Evolutionary conservation across 441 rosid genomes (phyloP), one percentile per base, ranked within the genome.

Genomic region (Gossypium davidsonii): DNA sequence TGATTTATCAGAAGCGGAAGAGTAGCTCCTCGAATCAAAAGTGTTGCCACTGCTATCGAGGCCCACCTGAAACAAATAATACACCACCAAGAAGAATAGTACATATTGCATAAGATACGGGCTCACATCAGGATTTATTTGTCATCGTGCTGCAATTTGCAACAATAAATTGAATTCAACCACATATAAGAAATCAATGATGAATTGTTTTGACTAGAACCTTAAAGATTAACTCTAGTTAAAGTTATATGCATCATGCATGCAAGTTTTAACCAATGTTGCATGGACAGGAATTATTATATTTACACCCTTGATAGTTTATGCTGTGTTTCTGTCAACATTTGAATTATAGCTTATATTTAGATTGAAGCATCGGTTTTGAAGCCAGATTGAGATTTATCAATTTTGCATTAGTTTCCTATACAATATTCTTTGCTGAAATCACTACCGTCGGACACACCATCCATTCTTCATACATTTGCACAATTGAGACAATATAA

Each of bases 1-100:
- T 91, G 94, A 82, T 86, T 88, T 71, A 94, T 83, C 76, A 90
- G 26, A 71, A 94, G 85, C 8, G 98, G 98, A 77, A 91, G 14
- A 0, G 90, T 88, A 42, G 79, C 79, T 23, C 83, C 79, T 73
- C 99, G 86, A 72, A 92, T 89, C 74, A 91, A 0, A 59, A 92
- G 70, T 17, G 98, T 92, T 52, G 97, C 80, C 52, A 89, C 4
- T 46, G 76, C 78, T 71, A 94, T 90, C 58, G 94, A 87, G 10
- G 90, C 88, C 98, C 96, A 92, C 98, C 98, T 94, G 84, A 80
- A 71, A 79, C 2, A 67, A 57, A 31, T 57, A 48, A 75, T 63
- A 23, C 65, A 71, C 25, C 8, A 25, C 17, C 12, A 25, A 7
- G 42, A 56, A 9, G 31, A 56, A 28, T 28, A 28, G 34, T 21